Conservation (phyloP, 495 filamentous ascomycete genomes). For the Lophiotrema nucula region DNA sequence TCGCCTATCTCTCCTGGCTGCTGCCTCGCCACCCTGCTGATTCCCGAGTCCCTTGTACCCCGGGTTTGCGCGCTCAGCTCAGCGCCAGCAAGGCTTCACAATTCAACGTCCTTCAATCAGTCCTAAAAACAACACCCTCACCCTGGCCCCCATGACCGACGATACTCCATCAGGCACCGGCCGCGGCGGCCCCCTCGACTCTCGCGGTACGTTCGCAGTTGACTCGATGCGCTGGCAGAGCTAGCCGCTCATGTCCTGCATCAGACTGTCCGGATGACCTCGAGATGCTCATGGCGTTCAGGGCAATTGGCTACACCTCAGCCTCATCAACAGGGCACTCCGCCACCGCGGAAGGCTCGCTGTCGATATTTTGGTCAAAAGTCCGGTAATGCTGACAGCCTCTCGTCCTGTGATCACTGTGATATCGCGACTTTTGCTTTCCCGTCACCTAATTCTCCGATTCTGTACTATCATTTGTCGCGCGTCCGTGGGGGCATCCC, state of each 20-base stretch:
- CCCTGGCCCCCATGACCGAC: constrained; percentile 3
- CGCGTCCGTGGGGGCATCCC: constrained; percentile 27
- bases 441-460: constrained; percentile 29
- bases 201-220: constrained; percentile 25
- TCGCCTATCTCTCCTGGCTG: constrained; percentile 7
- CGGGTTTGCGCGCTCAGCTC: constrained; percentile 17
- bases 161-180: constrained; percentile 31
- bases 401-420: constrained; percentile 30
- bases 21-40: neutral
- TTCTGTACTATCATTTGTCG: constrained; percentile 26
- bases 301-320: constrained; percentile 29
- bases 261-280: too few species aligned
- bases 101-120: neutral
- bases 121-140: constrained; percentile 32
- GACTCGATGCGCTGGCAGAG: constrained; percentile 33
- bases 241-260: too few species aligned
- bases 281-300: constrained; percentile 18
- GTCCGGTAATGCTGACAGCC: constrained; percentile 36
- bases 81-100: constrained; percentile 6
- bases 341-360: constrained; percentile 28
- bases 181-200: constrained; percentile 19
- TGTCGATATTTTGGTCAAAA: constrained; percentile 38
- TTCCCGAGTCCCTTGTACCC: constrained; percentile 9
- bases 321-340: constrained; percentile 28
- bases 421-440: constrained; percentile 22